Conservation (phyloP, 106 monocot genomes). For the Agapanthus africanus region DNA sequence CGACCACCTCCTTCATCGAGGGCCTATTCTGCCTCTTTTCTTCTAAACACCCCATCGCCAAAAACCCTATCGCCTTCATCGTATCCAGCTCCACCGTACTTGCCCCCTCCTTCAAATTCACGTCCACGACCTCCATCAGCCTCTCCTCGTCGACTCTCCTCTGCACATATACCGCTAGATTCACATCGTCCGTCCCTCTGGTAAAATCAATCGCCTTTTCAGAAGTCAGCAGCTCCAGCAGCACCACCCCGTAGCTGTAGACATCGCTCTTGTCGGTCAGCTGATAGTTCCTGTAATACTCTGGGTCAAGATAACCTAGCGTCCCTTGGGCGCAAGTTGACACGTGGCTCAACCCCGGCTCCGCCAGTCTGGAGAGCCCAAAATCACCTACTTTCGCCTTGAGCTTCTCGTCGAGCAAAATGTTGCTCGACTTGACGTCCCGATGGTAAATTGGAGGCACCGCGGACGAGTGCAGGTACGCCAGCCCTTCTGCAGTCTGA, state of each 20-base stretch:
- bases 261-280: slow-evolving; percentile 94
- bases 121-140: slow-evolving; percentile 51
- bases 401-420: slow-evolving; percentile 54
- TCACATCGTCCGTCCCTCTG: slow-evolving; percentile 43
- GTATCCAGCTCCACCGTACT: slow-evolving; percentile 44
- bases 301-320: slow-evolving; percentile 79
- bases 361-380: slow-evolving; percentile 54
- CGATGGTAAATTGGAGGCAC: slow-evolving; percentile 65
- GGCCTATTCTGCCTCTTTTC: slow-evolving; percentile 55
- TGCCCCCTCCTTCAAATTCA: slow-evolving; percentile 21
- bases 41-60: slow-evolving; percentile 55
- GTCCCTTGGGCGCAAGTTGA: slow-evolving; percentile 77
- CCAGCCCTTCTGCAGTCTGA: slow-evolving; percentile 51
- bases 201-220: slow-evolving; percentile 61
- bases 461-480: slow-evolving; percentile 61
- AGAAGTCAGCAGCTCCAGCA: slow-evolving; percentile 51
- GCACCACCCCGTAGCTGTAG: slow-evolving; percentile 79
- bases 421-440: slow-evolving; percentile 68
- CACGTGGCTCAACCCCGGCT: slow-evolving; percentile 46
- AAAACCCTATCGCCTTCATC: slow-evolving; percentile 53
- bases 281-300: slow-evolving; percentile 93
- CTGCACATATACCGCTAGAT: slow-evolving; percentile 47
- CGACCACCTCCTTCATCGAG: slow-evolving; percentile 56
- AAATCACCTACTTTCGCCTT: slow-evolving; percentile 59
- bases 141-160: slow-evolving; percentile 37